phyloP scores from a whole-genome alignment of 768 basidiomycete genomes.

The Serpula lacrymans region DNA sequence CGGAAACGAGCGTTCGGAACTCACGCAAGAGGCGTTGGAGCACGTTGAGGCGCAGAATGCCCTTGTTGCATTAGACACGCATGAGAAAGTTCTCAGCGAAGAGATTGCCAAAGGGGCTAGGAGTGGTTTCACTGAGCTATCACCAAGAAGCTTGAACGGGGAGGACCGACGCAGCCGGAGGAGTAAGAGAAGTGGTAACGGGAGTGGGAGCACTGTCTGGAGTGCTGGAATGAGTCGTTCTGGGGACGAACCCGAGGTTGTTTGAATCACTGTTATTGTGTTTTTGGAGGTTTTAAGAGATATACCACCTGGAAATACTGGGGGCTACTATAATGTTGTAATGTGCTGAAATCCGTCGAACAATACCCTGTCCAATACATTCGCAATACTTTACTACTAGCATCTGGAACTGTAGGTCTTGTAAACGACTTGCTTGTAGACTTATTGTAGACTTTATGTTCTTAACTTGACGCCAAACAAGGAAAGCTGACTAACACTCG shows the following conservation, averaged over 20 bases:
- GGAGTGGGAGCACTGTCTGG: slow-evolving; percentile 80
- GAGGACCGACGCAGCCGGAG: slow-evolving; percentile 58
- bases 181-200: slow-evolving; percentile 48
- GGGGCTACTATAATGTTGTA: too few species aligned
- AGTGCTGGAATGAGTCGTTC: slow-evolving; percentile 78
- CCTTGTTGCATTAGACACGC: slow-evolving; percentile 74
- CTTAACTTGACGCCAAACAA: neutral
- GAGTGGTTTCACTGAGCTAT: slow-evolving; percentile 80
- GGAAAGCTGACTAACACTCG: too few species aligned
- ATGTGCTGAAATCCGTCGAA: too few species aligned
- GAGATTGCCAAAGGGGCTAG: slow-evolving; percentile 73
- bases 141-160: slow-evolving; percentile 38
- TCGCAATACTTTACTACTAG: too few species aligned
- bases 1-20: slow-evolving; percentile 31
- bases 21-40: slow-evolving; percentile 75
- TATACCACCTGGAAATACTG: too few species aligned
- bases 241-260: slow-evolving; percentile 43
- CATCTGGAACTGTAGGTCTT: too few species aligned
- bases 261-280: slow-evolving; percentile 17
- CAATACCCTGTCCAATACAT: too few species aligned
- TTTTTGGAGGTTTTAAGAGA: too few species aligned
- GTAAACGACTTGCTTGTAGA: too few species aligned
- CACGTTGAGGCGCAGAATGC: slow-evolving; percentile 76
- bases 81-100: slow-evolving; percentile 66
- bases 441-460: neutral